These are phyloP conservation scores for Fonsecaea pugnacius DNA, from an alignment of 2,329 filamentous ascomycete species.

Conservation along the genomic window DNA sequence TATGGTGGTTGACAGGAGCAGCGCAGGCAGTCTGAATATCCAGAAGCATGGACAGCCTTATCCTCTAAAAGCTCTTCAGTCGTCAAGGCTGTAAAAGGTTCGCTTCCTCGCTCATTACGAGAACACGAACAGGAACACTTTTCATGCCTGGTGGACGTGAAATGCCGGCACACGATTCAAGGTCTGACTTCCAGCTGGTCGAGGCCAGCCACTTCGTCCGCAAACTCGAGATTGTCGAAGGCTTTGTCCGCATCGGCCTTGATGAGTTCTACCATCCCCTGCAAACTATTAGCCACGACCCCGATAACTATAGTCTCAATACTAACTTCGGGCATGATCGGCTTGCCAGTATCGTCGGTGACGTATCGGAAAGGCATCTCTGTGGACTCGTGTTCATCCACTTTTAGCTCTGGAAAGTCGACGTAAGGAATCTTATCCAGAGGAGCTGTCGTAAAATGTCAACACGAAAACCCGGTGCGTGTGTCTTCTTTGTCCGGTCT, in stretches of 20 bases:
- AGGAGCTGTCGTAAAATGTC: slow-evolving; percentile 59
- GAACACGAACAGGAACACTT: not conserved
- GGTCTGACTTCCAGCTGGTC: slow-evolving; percentile 22
- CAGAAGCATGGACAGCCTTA: not conserved
- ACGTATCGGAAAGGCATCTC: slow-evolving; percentile 99
- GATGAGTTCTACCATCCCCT: slow-evolving; percentile 96
- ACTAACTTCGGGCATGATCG: slow-evolving; percentile 85
- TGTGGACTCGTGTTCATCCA: slow-evolving; percentile 90
- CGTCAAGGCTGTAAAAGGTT: not conserved
- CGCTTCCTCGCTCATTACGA: not conserved
- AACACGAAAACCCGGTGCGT: not conserved
- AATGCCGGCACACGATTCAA: slow-evolving; percentile 9
- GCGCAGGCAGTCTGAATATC: not conserved
- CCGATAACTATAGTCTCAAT: slow-evolving; percentile 30
- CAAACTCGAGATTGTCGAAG: slow-evolving; percentile 75
- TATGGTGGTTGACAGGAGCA: not conserved
- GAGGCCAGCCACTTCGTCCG: slow-evolving; percentile 46
- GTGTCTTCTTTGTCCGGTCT: slow-evolving; percentile 9
- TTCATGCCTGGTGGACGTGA: not conserved
- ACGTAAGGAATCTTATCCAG: slow-evolving; percentile 79
- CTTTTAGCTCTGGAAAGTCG: slow-evolving; percentile 85
- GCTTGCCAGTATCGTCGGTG: slow-evolving; percentile 70
- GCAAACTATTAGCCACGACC: slow-evolving; percentile 7
- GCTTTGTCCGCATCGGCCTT: slow-evolving; percentile 91
- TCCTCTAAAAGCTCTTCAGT: not conserved